Evolutionary conservation across 257 asterid species (phyloP).

Genomic region (Scutellaria baicalensis): DNA sequence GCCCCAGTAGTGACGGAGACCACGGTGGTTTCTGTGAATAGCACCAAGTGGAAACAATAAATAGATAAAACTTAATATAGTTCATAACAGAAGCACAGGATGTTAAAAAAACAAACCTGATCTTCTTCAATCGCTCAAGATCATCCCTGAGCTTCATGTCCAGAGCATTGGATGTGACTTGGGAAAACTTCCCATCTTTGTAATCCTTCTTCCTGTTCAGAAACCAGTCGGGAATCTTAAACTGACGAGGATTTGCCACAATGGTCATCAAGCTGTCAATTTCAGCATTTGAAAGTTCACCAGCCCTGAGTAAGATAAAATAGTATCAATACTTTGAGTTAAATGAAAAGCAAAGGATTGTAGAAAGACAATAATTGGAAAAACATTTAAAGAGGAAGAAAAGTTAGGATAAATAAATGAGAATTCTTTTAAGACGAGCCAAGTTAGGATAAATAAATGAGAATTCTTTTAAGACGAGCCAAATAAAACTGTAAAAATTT

Average conservation of each 20-base stretch:
- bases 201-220: conserved; percentile 59
- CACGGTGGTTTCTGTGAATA: conserved; percentile 70
- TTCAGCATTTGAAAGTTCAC: conserved; percentile 51
- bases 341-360: no score
- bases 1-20: conserved; percentile 96
- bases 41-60: not conserved
- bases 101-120: conserved; percentile 28
- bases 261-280: conserved; percentile 49
- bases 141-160: conserved; percentile 65
- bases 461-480: no score
- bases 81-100: not conserved
- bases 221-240: conserved; percentile 59
- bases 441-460: no score
- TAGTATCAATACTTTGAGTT: no score
- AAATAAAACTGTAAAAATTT: no score
- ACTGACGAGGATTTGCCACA: conserved; percentile 49
- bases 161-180: conserved; percentile 50
- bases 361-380: no score
- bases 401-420: no score
- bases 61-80: not conserved
- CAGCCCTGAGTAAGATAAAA: conserved; percentile 32
- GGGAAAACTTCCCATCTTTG: conserved; percentile 53
- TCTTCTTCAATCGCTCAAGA: conserved; percentile 52
- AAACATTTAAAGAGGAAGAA: no score
- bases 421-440: no score